Base-by-base conservation (phyloP, 768 basidiomycete genomes). In the Boletus rubescentipes region DNA sequence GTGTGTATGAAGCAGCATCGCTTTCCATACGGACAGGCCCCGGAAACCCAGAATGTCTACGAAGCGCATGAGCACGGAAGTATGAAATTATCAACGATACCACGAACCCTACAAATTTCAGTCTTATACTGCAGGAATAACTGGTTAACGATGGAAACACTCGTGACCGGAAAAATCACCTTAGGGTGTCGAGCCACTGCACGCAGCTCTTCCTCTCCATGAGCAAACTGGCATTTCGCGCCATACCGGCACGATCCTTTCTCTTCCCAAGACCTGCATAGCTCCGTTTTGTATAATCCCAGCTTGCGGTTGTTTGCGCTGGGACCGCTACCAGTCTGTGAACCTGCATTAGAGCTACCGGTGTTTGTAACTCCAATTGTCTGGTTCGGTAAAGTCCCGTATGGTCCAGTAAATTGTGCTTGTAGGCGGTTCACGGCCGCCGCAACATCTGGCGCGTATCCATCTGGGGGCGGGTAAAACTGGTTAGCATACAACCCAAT, bases 1-100 rank as follows among this genome's bases (percentile, higher is more conserved):
- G 92, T 93, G 65, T 94, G 92, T 63, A 94, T 93, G 79, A 94
- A 94, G 75, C 92, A 94, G 71, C 92, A 94, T 52, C 92, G 76
- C 71, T 93, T 93, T 49, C 93, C 92, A 60, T 94, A 94, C 0
- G 92, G 92, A 67, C 92, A 94, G 16, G 92, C 91, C 26, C 92
- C 92, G 43, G 91, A 93, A 12, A 93, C 87, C 90, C 92, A 94
- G 77, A 94, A 94, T 9, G 92, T 94, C 86, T 92, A 62, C 10
- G 36, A 23, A 54, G 26, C 6, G 32, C 64, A 43, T 60, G 53
- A 60, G 53, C 34, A 59, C 49, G 34, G 21, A 7, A 21, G 6
- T 5, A 26, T 34, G 30, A 46, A 31, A 26, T 15, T 9, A 37
- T 39, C 9, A 8, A 43, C 16, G 8, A 40, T 36, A 15, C 21